These are phyloP conservation scores for Rugonectria rugulosa DNA, from an alignment of 2,329 filamentous ascomycete species.

Conservation along the genomic window DNA sequence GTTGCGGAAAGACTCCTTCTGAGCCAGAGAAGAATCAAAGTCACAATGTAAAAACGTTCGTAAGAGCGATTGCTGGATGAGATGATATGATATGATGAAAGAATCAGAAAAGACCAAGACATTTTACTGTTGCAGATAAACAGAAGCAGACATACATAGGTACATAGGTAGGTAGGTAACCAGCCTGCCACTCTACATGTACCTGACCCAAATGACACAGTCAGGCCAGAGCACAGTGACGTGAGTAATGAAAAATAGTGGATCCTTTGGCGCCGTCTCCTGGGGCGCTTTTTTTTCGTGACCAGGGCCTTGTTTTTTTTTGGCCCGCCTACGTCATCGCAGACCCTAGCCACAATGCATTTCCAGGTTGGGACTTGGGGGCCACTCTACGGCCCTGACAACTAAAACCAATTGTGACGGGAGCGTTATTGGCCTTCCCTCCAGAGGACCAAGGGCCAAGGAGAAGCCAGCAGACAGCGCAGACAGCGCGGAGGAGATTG, in stretches of 20 bases:
- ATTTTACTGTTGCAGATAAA: neutral
- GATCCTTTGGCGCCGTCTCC: constrained; percentile 26
- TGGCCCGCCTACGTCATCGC: constrained; percentile 37
- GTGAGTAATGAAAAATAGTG: no score
- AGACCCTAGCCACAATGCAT: constrained; percentile 25
- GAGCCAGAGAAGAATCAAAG: no score
- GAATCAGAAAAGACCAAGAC: no score
- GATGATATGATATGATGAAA: no score
- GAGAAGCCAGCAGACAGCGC: no score
- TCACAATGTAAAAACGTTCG: no score
- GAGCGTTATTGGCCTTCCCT: constrained; percentile 3
- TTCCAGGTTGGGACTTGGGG: constrained; percentile 13
- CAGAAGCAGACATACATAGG: neutral
- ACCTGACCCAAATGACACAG: no score
- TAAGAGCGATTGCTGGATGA: no score
- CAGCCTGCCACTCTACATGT: no score
- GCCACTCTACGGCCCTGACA: constrained; percentile 18
- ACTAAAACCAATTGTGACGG: neutral
- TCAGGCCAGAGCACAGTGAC: constrained; percentile 19
- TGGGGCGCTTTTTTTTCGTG: constrained; percentile 19
- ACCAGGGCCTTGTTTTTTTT: neutral
- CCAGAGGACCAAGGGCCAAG: no score
- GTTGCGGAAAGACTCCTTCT: no score
- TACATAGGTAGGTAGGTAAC: no score
- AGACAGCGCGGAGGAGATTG: neutral